Base-by-base conservation (phyloP, 108 stramenopile genomes). In the Skeletonema tropicum region DNA sequence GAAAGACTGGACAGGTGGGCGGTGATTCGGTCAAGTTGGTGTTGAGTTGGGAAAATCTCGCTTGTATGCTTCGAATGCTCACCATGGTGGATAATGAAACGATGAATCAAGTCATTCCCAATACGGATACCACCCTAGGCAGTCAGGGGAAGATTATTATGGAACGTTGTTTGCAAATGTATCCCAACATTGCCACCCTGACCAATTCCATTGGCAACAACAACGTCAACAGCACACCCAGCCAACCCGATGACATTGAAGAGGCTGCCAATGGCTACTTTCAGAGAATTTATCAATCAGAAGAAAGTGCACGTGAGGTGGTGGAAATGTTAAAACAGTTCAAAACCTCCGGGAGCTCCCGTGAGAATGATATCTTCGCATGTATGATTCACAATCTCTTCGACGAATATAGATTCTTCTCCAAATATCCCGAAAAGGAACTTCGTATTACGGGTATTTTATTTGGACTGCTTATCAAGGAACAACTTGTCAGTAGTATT, bases 301-400 rank as follows among this genome's bases (percentile, higher is more conserved):
- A 98, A 74, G 91, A 97, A 68, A 90, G 90, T 52, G 97, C 98
- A 58, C 91, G 90, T 1, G 97, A 98, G 65, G 96, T 98, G 36
- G 95, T 99, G 25, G 93, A 96, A 64, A 97, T 96, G 94, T 84
- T 99, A 55, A 96, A 96, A 71, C 85, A 85, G 13, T 98, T 99
- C 94, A 97, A 98, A 84, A 79, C 85, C 10, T 96, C 95, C n/a
- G 86, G 89, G 10, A 94, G 97, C 59, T 68, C 80, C 15, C 83
- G 92, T 57, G 99, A 98, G 70, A 97, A 98, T 77, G 98, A 99
- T 69, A 96, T 99, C 61, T 99, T 99, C 74, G 95, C 96, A 13
- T 98, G 97, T 74, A 98, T 99, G 97, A 94, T 98, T 62, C 99
- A 98, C 79, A 98, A 98, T 83, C 85, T 99, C 0, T 98, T 98